phyloP scores from a whole-genome alignment of 2,329 filamentous ascomycete species.

The Cladorrhinum sp. region DNA sequence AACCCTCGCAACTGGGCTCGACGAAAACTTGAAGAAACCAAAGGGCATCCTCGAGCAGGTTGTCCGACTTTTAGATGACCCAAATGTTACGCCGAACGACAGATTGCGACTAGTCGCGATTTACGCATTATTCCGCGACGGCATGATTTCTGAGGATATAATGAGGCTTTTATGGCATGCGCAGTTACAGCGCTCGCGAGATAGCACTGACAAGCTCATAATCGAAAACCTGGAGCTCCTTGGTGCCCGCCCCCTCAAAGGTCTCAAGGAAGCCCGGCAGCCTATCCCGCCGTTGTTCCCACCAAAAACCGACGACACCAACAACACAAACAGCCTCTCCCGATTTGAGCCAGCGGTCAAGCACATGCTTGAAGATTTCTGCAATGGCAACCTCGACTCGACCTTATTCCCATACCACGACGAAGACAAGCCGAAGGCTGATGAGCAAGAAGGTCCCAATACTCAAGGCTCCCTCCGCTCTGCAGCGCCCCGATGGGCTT shows the following conservation, averaged over 20 bases:
- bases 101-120: slow-evolving; percentile 80
- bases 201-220: slow-evolving; percentile 58
- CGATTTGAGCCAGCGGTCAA: slow-evolving; percentile 82
- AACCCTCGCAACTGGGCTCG: slow-evolving; percentile 83
- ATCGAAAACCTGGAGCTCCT: slow-evolving; percentile 78
- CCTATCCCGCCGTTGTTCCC: slow-evolving; percentile 68
- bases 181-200: slow-evolving; percentile 61
- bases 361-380: slow-evolving; percentile 73
- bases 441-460: slow-evolving; percentile 55
- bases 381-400: slow-evolving; percentile 65
- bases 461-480: slow-evolving; percentile 77
- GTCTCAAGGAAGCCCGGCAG: slow-evolving; percentile 72
- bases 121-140: slow-evolving; percentile 82
- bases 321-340: slow-evolving; percentile 81
- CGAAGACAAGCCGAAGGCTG: slow-evolving; percentile 58
- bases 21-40: slow-evolving; percentile 87
- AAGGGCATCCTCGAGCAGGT: slow-evolving; percentile 86
- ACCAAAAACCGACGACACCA: slow-evolving; percentile 48
- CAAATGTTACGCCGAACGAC: slow-evolving; percentile 67
- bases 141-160: slow-evolving; percentile 79
- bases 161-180: slow-evolving; percentile 82
- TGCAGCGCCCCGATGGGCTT: slow-evolving; percentile 94
- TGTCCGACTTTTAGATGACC: slow-evolving; percentile 83
- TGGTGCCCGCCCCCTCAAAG: slow-evolving; percentile 67
- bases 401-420: slow-evolving; percentile 60